These are phyloP conservation scores for Aspergillus nomiae DNA, from an alignment of 2,329 filamentous ascomycete genomes.

Conservation along the genomic window DNA sequence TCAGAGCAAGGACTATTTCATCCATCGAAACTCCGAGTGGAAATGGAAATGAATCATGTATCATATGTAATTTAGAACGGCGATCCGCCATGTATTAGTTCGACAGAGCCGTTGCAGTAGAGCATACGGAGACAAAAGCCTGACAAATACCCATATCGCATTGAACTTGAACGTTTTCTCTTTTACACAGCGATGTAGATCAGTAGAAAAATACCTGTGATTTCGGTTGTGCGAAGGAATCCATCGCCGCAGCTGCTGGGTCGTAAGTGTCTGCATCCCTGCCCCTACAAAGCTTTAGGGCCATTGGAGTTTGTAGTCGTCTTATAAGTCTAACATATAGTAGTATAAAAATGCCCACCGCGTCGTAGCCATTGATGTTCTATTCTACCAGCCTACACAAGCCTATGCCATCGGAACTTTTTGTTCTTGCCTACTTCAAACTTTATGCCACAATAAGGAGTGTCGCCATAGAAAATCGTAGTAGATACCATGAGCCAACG, in stretches of 20 bases:
- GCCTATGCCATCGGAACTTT: background rate
- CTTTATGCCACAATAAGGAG: background rate
- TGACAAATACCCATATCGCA: background rate
- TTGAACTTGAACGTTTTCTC: background rate
- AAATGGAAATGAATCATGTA: constrained; percentile 14
- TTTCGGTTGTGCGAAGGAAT: too few relatives aligned
- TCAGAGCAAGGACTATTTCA: constrained; percentile 21
- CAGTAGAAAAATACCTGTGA: background rate
- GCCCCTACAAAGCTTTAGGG: background rate
- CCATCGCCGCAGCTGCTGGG: too few relatives aligned
- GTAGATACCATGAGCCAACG: background rate
- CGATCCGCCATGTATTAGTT: constrained; percentile 4
- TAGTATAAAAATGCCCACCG: background rate
- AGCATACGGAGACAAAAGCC: background rate
- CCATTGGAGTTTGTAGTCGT: background rate
- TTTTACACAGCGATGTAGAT: background rate
- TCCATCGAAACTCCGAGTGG: constrained; percentile 20
- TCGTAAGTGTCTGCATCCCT: too few relatives aligned
- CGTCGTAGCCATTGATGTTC: background rate
- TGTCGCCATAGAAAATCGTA: background rate
- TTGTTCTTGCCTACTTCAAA: background rate
- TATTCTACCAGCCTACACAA: background rate
- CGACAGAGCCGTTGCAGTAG: background rate
- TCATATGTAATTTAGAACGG: background rate
- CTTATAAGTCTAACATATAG: background rate